Percentiles rank a stretch among this genome's conserved stretches.
phyloP scores from a whole-genome alignment of 169 alveolate species.

The Cryptosporidium tyzzeri region DNA sequence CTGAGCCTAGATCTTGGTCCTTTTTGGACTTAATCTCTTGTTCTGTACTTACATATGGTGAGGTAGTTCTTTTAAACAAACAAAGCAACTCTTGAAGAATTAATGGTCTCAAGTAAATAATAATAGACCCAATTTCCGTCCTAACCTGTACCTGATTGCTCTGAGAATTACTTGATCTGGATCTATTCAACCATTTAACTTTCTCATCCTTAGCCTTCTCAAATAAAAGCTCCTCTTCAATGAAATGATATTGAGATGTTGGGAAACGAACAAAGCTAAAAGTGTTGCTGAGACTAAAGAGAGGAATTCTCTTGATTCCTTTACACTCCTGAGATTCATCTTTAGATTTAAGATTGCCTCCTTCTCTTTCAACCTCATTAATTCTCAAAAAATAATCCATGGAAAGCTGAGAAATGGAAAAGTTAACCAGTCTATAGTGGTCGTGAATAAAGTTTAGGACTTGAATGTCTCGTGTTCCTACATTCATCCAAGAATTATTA shows the following conservation, averaged over 20 bases:
- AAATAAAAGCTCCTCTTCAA: neutral
- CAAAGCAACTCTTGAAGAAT: constrained; percentile 32
- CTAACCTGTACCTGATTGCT: neutral
- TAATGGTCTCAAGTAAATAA: constrained; percentile 24
- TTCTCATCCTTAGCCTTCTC: neutral
- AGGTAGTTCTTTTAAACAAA: constrained; percentile 2
- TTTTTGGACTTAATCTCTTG: neutral
- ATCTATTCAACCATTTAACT: neutral
- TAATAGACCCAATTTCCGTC: neutral
- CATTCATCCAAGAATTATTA: constrained; percentile 11
- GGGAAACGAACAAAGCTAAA: constrained; percentile 14
- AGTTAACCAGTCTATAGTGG: constrained; percentile 18
- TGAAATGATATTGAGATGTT: constrained; percentile 31
- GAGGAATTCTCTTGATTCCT: neutral
- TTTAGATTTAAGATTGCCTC: neutral
- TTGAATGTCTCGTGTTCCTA: neutral
- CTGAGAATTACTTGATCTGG: neutral
- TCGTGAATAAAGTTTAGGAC: constrained; percentile 43
- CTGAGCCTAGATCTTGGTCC: constrained; percentile 9
- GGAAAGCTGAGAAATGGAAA: constrained; percentile 17
- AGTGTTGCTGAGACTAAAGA: constrained; percentile 6
- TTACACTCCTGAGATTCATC: neutral
- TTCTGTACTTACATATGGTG: neutral
- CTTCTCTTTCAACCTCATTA: neutral
- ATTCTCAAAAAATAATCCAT: neutral